A percentile compares a stretch with the other conserved stretches of the same genome.
phyloP scores from a whole-genome alignment of 148 eudicot species.

The Arbutus unedo region DNA sequence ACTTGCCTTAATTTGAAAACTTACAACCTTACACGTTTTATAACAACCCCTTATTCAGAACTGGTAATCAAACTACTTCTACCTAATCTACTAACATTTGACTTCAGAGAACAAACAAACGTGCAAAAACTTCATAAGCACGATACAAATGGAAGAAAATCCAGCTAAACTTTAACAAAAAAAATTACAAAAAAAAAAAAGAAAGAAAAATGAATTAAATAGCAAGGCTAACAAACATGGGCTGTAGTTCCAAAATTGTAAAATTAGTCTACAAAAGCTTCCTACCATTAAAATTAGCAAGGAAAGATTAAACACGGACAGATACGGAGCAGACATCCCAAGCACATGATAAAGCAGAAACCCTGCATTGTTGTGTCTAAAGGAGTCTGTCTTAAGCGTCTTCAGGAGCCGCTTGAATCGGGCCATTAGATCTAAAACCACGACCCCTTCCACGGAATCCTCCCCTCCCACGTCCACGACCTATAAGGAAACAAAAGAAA shows the following conservation, averaged over 20 bases:
- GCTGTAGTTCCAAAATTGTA: constrained; percentile 25
- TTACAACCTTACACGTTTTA: not conserved
- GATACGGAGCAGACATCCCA: constrained; percentile 50
- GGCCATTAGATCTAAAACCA: constrained; percentile 65
- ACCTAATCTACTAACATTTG: not conserved
- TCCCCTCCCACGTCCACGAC: constrained; percentile 79
- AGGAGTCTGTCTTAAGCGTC: constrained; percentile 34
- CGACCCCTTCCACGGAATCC: constrained; percentile 71
- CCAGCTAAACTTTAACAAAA: not conserved
- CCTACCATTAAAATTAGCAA: constrained; percentile 42
- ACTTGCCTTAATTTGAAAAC: not conserved
- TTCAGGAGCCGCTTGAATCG: constrained; percentile 44
- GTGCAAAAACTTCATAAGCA: not conserved
- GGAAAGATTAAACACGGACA: constrained; percentile 28
- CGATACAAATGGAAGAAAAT: not conserved
- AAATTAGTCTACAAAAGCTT: constrained; percentile 43
- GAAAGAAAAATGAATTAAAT: not conserved
- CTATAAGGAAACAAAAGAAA: constrained; percentile 22
- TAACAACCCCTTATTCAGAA: not conserved
- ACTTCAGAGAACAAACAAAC: not conserved
- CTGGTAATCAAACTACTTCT: not conserved
- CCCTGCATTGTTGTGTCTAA: constrained; percentile 19
- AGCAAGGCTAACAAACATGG: constrained; percentile 13
- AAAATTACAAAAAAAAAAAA: not conserved
- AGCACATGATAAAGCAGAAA: constrained; percentile 29